Conservation (phyloP, 2,329 filamentous ascomycete species). For the Sporothrix luriei region DNA sequence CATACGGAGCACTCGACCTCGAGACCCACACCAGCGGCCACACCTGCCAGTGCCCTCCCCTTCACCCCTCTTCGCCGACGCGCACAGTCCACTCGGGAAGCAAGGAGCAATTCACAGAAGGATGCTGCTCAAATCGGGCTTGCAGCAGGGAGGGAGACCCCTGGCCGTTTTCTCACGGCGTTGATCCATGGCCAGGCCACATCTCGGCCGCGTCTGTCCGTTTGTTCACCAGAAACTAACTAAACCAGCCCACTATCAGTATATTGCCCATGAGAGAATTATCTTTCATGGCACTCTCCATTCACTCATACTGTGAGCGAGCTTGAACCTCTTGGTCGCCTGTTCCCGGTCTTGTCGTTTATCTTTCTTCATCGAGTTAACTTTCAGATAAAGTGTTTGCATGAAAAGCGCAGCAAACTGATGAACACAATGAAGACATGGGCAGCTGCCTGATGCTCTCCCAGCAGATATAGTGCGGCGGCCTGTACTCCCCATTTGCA, state of each 20-base stretch:
- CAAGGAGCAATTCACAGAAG: conserved; percentile 26
- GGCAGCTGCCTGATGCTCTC: background rate
- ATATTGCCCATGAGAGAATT: conserved; percentile 29
- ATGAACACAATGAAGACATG: background rate
- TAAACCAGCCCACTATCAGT: conserved; percentile 28
- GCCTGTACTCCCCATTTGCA: background rate
- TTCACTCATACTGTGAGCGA: background rate
- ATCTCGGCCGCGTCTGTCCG: conserved; percentile 28
- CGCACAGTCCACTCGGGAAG: conserved; percentile 35
- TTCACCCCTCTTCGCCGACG: conserved; percentile 6
- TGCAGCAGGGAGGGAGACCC: background rate
- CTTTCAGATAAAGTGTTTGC: background rate
- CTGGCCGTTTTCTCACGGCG: conserved; percentile 23
- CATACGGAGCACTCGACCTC: background rate
- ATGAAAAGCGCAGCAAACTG: background rate
- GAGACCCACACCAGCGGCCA: conserved; percentile 33
- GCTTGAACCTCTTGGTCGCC: conserved; percentile 11
- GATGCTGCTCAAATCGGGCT: conserved; percentile 9
- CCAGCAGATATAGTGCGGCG: background rate
- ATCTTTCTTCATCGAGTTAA: background rate
- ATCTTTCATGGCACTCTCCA: conserved; percentile 16
- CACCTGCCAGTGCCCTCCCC: conserved; percentile 27
- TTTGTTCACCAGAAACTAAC: background rate
- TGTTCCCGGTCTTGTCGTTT: background rate
- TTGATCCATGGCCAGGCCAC: conserved; percentile 36